phyloP scores from a whole-genome alignment of 352 stramenopile genomes.

The Phytophthora syringae region DNA sequence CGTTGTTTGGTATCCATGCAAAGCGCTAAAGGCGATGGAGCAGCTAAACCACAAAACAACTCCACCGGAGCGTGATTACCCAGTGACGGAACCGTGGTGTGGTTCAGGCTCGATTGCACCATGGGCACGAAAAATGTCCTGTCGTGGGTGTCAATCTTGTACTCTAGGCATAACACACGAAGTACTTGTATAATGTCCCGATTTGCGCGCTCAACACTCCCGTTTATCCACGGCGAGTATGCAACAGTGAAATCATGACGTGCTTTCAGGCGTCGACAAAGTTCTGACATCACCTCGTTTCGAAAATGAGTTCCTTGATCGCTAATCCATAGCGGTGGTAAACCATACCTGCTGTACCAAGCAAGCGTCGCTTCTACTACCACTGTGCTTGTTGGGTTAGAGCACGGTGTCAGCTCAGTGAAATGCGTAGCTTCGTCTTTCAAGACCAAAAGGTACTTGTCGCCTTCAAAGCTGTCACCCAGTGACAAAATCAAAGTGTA shows the following conservation, averaged over 20 bases:
- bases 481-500: slow-evolving; percentile 11
- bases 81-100: slow-evolving; percentile 30
- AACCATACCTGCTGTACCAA: slow-evolving; percentile 34
- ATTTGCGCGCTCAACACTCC: slow-evolving; percentile 37
- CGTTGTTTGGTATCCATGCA: slow-evolving; percentile 9
- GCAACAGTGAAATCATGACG: slow-evolving; percentile 29
- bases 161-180: slow-evolving; percentile 22
- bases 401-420: slow-evolving; percentile 11
- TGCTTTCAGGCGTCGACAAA: slow-evolving; percentile 16
- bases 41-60: slow-evolving; percentile 24
- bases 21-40: neutral
- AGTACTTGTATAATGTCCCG: slow-evolving; percentile 39
- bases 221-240: slow-evolving; percentile 43
- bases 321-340: slow-evolving; percentile 28
- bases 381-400: slow-evolving; percentile 13
- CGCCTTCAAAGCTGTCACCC: neutral
- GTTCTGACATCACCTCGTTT: slow-evolving; percentile 29
- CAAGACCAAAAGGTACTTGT: slow-evolving; percentile 8
- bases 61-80: slow-evolving; percentile 22
- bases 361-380: slow-evolving; percentile 22
- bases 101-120: slow-evolving; percentile 37
- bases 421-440: slow-evolving; percentile 13
- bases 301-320: slow-evolving; percentile 41
- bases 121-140: slow-evolving; percentile 30
- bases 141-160: slow-evolving; percentile 17